Evolutionary conservation across 2,329 filamentous ascomycete genomes (phyloP).

Genomic region (Talaromyces sp.): DNA sequence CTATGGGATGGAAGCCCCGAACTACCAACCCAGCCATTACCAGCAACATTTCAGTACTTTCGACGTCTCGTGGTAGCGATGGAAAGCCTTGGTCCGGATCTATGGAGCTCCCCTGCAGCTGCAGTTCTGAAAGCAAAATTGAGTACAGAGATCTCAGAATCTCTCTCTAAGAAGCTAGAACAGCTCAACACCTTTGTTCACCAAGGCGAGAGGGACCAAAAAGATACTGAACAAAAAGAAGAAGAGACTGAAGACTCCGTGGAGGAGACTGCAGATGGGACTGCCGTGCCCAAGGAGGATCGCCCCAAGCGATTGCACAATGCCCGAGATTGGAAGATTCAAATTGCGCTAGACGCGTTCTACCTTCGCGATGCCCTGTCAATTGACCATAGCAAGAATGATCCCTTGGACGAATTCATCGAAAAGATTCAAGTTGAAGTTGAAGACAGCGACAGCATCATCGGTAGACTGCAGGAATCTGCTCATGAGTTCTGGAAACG

Average conservation of each 20-base stretch:
- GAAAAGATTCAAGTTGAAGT: constrained; percentile 42
- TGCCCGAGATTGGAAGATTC: constrained; percentile 28
- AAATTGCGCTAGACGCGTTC: constrained; percentile 33
- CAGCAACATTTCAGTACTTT: constrained; percentile 66
- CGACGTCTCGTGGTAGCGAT: constrained; percentile 61
- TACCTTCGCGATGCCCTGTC: constrained; percentile 27
- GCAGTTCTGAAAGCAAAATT: constrained; percentile 56
- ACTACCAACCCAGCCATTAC: constrained; percentile 73
- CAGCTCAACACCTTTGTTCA: constrained; percentile 13
- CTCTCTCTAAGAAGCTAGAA: constrained; percentile 18
- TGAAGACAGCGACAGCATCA: constrained; percentile 43
- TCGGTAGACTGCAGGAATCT: constrained; percentile 54
- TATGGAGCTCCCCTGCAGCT: constrained; percentile 73
- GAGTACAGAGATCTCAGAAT: constrained; percentile 40
- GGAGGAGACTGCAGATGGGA: not conserved
- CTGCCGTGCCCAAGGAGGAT: constrained; percentile 4
- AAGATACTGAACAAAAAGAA: constrained; percentile 5
- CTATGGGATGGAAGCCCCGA: constrained; percentile 77
- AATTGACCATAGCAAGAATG: constrained; percentile 19
- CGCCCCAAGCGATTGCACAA: not conserved
- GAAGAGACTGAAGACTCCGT: not conserved
- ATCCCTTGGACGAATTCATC: constrained; percentile 42
- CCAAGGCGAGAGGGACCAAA: not conserved
- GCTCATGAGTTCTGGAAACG: constrained; percentile 77
- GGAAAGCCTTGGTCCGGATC: constrained; percentile 64